Percentiles rank a stretch among this genome's conserved stretches.
Conservation (phyloP, 768 basidiomycete genomes). For the Tulasnella calospora region DNA sequence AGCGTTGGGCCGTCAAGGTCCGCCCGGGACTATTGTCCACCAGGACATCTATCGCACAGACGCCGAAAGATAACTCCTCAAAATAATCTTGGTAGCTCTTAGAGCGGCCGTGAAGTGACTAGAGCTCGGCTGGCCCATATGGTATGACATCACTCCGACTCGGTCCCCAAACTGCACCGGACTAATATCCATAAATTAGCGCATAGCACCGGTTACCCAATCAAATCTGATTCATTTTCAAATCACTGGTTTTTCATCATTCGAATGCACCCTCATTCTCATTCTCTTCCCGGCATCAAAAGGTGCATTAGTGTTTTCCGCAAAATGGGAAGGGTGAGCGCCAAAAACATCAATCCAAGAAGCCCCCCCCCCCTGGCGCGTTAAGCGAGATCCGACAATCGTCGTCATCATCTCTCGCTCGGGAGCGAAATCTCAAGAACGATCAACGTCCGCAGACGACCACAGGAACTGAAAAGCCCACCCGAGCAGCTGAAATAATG, state of each 20-base stretch:
- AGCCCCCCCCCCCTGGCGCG: background rate
- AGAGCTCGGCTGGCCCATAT: background rate
- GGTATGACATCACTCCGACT: background rate
- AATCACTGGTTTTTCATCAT: background rate
- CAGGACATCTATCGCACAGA: background rate
- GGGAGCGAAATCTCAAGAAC: background rate
- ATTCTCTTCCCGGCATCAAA: background rate
- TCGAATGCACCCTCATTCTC: background rate
- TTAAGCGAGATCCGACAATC: slow-evolving; percentile 1
- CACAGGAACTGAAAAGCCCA: background rate
- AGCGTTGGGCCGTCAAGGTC: background rate
- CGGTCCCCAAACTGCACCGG: background rate
- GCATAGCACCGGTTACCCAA: background rate
- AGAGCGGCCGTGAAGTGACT: background rate
- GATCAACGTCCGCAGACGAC: background rate
- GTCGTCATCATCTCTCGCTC: background rate
- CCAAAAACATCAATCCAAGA: background rate
- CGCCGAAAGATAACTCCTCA: background rate
- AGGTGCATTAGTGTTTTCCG: background rate
- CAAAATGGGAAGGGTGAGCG: background rate
- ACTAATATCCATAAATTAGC: background rate
- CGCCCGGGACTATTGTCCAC: background rate
- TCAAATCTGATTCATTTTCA: background rate
- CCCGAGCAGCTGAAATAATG: background rate
- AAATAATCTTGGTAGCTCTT: background rate